A percentile compares a stretch with the other conserved stretches of the same genome.
These are phyloP conservation scores for Trichoderma cornu-damae DNA, from an alignment of 2,329 filamentous ascomycete genomes.

Conservation along the genomic window DNA sequence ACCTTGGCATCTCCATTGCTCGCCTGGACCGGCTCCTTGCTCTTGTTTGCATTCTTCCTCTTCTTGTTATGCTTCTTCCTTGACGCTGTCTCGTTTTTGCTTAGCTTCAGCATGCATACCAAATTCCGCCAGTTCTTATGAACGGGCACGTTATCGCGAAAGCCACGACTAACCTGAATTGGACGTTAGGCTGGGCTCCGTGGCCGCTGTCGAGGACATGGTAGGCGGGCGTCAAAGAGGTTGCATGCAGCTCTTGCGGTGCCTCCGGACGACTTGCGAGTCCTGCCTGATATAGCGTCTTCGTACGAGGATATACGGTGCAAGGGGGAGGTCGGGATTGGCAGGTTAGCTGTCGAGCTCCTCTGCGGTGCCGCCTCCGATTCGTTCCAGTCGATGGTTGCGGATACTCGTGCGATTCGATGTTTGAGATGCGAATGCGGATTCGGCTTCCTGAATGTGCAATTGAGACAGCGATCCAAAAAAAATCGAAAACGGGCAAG, in stretches of 20 bases:
- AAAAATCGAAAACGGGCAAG: background rate
- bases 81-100: constrained; percentile 32
- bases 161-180: constrained; percentile 33
- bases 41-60: constrained; percentile 52
- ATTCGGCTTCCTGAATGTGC: background rate
- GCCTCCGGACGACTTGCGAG: background rate
- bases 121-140: constrained; percentile 21
- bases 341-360: constrained; percentile 2
- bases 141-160: background rate
- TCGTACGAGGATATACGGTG: background rate
- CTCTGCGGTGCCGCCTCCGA: constrained; percentile 15
- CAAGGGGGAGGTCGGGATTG: background rate
- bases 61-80: constrained; percentile 58
- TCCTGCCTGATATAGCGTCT: background rate
- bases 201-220: constrained; percentile 39
- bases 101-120: constrained; percentile 32
- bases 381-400: constrained; percentile 13
- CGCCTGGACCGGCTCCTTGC: constrained; percentile 37
- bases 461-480: constrained; percentile 13
- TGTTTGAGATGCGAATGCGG: constrained; percentile 1
- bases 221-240: constrained; percentile 23
- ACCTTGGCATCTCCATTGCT: constrained; percentile 31
- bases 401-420: constrained; percentile 7
- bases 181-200: constrained; percentile 33
- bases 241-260: constrained; percentile 23